A percentile compares a stretch with the other conserved stretches of the same genome.
Conservation (phyloP, 2,329 filamentous ascomycete genomes). For the Tolypocladium guangdongense region DNA sequence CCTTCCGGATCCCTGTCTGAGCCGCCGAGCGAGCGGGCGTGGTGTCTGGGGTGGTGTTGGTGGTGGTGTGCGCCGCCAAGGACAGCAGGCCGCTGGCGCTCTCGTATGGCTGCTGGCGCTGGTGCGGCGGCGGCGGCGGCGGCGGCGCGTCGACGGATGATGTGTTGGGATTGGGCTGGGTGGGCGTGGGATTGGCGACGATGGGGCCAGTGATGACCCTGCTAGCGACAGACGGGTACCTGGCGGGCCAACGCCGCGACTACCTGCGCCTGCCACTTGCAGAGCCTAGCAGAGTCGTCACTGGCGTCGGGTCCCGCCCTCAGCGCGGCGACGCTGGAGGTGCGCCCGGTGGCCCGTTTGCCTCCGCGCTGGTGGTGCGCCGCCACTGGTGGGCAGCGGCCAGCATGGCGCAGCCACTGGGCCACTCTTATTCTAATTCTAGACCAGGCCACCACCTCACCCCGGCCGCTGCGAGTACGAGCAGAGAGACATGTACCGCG, state of each 20-base stretch:
- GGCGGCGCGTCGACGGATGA: neutral
- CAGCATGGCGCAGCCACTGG: slow-evolving; percentile 22
- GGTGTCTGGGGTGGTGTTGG: neutral
- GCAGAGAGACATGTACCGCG: slow-evolving; percentile 6
- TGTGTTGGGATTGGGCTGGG: neutral
- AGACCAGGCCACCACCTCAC: slow-evolving; percentile 9
- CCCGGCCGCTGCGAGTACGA: neutral
- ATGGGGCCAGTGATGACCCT: neutral
- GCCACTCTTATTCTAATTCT: slow-evolving; percentile 22
- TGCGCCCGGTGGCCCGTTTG: neutral
- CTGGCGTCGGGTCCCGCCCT: neutral
- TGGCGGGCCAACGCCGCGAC: neutral
- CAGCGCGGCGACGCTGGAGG: neutral
- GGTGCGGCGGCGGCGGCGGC: neutral
- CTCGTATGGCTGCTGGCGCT: neutral
- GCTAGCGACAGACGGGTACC: neutral
- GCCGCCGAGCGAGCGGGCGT: neutral
- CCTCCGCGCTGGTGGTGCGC: neutral
- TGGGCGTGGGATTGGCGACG: neutral
- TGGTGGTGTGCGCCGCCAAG: neutral
- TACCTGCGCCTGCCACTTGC: neutral
- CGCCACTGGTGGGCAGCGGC: neutral
- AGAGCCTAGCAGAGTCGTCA: neutral
- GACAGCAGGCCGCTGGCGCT: neutral
- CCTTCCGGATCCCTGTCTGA: slow-evolving; percentile 2